phyloP scores from a whole-genome alignment of 2,329 filamentous ascomycete species.

The Pseudocercospora pini-densiflorae region DNA sequence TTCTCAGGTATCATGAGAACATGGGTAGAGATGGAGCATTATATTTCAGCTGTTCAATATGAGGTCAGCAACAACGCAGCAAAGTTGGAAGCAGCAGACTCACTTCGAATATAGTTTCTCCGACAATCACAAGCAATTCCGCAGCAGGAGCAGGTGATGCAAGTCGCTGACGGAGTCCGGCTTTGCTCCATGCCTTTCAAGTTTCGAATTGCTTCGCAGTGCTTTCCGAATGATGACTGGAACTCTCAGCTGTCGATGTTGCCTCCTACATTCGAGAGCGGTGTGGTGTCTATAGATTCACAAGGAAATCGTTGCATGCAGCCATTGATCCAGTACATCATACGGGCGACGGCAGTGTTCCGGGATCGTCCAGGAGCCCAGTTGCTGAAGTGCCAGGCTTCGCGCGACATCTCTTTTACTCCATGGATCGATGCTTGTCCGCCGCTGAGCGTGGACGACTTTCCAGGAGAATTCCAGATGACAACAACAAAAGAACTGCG shows the following conservation, averaged over 20 bases:
- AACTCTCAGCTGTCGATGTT: conserved; percentile 3
- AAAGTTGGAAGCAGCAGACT: neutral
- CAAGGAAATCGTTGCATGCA: conserved; percentile 14
- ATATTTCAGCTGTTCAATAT: neutral
- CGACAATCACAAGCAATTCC: neutral
- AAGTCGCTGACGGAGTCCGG: neutral
- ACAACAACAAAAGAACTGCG: neutral
- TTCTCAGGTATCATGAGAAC: neutral
- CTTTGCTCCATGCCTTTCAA: conserved; percentile 13
- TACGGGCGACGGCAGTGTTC: conserved; percentile 3
- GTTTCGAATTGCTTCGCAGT: conserved; percentile 11
- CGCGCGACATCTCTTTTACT: neutral
- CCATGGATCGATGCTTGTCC: neutral
- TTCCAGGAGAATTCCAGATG: conserved; percentile 12
- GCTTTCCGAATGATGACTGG: conserved; percentile 8
- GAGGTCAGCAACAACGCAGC: neutral
- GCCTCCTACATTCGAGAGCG: conserved; percentile 6
- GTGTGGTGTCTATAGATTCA: conserved; percentile 1
- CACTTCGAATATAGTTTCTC: neutral
- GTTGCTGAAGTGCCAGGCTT: neutral
- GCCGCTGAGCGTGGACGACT: conserved; percentile 9
- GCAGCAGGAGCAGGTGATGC: neutral
- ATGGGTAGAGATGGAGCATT: neutral
- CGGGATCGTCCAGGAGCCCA: neutral
- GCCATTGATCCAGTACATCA: conserved; percentile 8